A percentile compares a stretch with the other conserved stretches of the same genome.
Conservation (phyloP, 78 protist genomes). For the Guillardia theta region DNA sequence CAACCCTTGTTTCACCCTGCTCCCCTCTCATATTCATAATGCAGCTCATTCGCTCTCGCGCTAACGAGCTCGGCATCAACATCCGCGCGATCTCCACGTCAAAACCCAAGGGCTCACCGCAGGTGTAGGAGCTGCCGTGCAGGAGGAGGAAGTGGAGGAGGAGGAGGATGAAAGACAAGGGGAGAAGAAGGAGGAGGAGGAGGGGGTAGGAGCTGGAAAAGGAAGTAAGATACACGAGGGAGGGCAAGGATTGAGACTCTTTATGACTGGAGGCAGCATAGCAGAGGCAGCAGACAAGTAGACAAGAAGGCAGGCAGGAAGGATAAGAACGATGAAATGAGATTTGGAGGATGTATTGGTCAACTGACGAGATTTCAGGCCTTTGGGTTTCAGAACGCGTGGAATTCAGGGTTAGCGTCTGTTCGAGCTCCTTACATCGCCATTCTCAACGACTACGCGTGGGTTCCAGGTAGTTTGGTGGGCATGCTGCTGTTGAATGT, state of each 20-base stretch:
- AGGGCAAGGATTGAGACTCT: not conserved
- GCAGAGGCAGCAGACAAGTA: not conserved
- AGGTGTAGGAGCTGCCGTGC: not conserved
- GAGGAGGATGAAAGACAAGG: not conserved
- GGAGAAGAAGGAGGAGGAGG: not conserved
- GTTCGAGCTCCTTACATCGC: not conserved
- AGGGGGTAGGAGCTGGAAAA: not conserved
- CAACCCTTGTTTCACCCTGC: too few species aligned
- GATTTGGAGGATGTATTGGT: too few species aligned
- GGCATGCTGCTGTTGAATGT: not conserved
- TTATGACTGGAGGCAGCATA: not conserved
- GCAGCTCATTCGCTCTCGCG: not conserved
- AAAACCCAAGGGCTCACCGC: not conserved
- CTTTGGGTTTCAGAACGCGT: conserved; percentile 25
- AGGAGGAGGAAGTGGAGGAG: not conserved
- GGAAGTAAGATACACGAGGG: not conserved
- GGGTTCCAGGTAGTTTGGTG: not conserved
- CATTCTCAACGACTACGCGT: conserved; percentile 14
- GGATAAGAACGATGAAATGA: not conserved
- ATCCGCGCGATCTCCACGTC: not conserved
- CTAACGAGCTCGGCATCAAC: not conserved
- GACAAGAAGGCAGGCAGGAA: not conserved
- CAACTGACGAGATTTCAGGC: not conserved
- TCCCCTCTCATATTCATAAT: too few species aligned
- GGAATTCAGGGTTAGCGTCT: not conserved